Evolutionary conservation across 176 grass and related monocot genomes (phyloP).

Genomic region (Leersia perrieri): DNA sequence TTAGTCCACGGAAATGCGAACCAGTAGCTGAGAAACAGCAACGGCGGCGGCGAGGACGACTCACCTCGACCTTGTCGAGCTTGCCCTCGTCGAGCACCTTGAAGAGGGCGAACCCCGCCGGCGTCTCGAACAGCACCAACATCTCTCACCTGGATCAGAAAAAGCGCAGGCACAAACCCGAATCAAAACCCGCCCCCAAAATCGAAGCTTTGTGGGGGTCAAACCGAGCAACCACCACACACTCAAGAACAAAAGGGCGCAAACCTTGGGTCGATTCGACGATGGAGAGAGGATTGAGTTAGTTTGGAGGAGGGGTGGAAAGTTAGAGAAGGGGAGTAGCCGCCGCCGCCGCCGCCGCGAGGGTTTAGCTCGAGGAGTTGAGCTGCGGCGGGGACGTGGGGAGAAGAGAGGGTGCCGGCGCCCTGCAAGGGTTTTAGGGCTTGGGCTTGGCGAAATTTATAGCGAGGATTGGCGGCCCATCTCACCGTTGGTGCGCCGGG

Average conservation of each 20-base stretch:
- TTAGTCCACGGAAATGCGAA: not conserved
- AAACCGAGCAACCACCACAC: not conserved
- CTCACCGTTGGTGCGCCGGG: not conserved
- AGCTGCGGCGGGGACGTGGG: constrained; percentile 8
- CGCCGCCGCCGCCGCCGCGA: constrained; percentile 22
- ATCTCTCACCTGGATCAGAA: constrained; percentile 18
- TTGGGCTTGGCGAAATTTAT: constrained; percentile 21
- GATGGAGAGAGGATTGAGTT: not conserved
- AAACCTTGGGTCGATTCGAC: not conserved
- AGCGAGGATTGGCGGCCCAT: not conserved
- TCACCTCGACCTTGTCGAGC: constrained; percentile 76
- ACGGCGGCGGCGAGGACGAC: not conserved
- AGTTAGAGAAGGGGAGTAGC: not conserved
- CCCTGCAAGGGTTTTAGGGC: constrained; percentile 42
- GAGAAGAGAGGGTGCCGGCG: constrained; percentile 5
- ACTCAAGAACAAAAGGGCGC: not conserved
- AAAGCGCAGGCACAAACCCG: not conserved
- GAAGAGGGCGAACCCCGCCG: constrained; percentile 73
- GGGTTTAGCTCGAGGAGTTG: constrained; percentile 23
- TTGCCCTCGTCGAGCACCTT: constrained; percentile 87
- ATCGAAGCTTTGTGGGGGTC: too few species aligned
- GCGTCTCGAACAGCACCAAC: constrained; percentile 82
- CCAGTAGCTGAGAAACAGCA: not conserved
- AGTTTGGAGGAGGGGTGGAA: too few species aligned
- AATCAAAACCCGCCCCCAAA: not conserved